Base-by-base conservation (phyloP, 192 early-diverging fungal genomes). In the Rhizophagus clarus region DNA sequence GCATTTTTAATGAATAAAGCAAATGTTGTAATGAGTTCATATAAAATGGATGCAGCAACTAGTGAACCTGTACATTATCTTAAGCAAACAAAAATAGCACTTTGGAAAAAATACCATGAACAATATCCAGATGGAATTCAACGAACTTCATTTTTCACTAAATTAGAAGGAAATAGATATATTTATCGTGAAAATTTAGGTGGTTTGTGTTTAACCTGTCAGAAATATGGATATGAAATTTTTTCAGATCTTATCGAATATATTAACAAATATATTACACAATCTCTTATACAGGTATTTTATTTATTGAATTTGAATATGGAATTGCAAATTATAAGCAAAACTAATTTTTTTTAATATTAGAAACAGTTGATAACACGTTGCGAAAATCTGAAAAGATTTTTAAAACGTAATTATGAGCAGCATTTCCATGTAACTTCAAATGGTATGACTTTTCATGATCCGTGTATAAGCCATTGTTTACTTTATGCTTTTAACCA, bases 61-160 rank as follows among this genome's bases (percentile, higher is more conserved):
- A 47, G 7, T 47, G 45, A 47, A 47, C 45, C 45, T 47, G 45
- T 47, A 6, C 45, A 47, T 47, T 47, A 47, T 47, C 45, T 47
- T 6, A 47, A 47, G 11, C 45, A n/a, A 47, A 47, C 45, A 47
- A 66, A 66, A 31, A 66, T 5, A 66, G 28, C 28, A 29, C 28
- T 66, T 12, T 66, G 28, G 10, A 29, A 66, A 66, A 66, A 66
- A 66, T 66, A 29, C 32, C 63, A 66, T 66, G 63, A 66, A 66
- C 28, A 66, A 66, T 66, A 66, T 29, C 28, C 28, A 10, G 63
- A 32, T 66, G 63, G 28, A 66, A 31, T 66, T 24, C 12, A 66
- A 28, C 63, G 32, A 14, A 29, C 63, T 1, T 32, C 24, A 28
- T 66, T 66, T 66, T 66, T 66, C 10, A 66, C 5, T 0, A 66